These are phyloP conservation scores for Willaertia magna DNA, from an alignment of 208 protist species.

Conservation along the genomic window DNA sequence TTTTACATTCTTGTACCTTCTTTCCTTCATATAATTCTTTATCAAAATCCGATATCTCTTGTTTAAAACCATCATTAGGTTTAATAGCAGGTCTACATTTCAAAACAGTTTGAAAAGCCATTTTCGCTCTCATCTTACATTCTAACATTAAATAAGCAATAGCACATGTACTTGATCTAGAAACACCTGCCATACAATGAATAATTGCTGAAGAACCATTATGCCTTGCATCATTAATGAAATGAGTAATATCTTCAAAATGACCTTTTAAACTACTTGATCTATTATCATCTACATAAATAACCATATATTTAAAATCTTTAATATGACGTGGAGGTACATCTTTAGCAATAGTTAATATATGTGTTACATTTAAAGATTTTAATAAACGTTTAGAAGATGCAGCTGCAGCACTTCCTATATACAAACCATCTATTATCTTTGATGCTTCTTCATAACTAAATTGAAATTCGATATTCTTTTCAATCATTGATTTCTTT, in stretches of 20 bases:
- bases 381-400: background rate
- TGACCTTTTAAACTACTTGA: background rate
- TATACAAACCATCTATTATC: background rate
- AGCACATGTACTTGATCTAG: constrained; percentile 26
- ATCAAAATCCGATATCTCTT: background rate
- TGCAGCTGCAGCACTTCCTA: background rate
- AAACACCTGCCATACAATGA: constrained; percentile 45
- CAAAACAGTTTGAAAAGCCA: constrained; percentile 30
- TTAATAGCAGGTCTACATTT: constrained; percentile 24
- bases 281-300: background rate
- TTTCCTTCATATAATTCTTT: background rate
- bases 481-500: background rate
- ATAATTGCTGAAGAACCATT: constrained; percentile 27
- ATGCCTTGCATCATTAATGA: constrained; percentile 23
- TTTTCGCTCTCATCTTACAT: constrained; percentile 2
- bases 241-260: background rate
- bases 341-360: background rate
- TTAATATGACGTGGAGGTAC: background rate
- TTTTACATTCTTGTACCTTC: background rate
- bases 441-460: background rate
- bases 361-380: background rate
- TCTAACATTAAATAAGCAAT: constrained; percentile 48
- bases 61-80: constrained; percentile 20
- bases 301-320: constrained; percentile 11
- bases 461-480: background rate